phyloP scores from a whole-genome alignment of 2,329 filamentous ascomycete species.

The Zymoseptoria tritici region DNA sequence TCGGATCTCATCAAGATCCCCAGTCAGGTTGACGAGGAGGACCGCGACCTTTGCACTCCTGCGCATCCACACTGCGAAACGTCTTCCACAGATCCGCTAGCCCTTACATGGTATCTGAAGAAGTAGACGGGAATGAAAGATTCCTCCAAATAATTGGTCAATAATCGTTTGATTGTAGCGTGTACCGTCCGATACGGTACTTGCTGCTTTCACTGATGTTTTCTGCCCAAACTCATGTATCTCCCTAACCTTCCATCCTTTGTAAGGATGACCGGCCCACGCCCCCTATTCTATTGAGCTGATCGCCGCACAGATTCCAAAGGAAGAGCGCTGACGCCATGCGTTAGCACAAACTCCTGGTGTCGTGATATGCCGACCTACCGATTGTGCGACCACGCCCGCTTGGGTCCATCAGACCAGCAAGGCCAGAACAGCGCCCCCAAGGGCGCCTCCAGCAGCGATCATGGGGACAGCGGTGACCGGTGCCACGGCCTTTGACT shows the following conservation, averaged over 20 bases:
- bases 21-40: no score
- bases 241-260: neutral
- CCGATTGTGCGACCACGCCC: neutral
- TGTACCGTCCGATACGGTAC: neutral
- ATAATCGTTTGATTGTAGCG: neutral
- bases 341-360: neutral
- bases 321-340: neutral
- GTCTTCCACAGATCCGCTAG: no score
- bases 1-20: no score
- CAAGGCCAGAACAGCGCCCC: neutral
- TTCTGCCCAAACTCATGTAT: neutral
- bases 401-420: neutral
- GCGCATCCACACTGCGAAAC: no score
- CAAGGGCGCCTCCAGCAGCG: no score
- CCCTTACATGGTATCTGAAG: no score
- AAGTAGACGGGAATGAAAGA: no score
- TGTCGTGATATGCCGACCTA: neutral
- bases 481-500: constrained; percentile 1
- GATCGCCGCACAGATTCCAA: neutral
- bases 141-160: no score
- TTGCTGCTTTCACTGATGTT: neutral
- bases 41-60: no score
- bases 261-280: no score
- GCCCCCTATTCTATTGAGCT: neutral
- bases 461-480: neutral